phyloP scores from a whole-genome alignment of 257 asterid genomes.

The Cinchona pubescens region DNA sequence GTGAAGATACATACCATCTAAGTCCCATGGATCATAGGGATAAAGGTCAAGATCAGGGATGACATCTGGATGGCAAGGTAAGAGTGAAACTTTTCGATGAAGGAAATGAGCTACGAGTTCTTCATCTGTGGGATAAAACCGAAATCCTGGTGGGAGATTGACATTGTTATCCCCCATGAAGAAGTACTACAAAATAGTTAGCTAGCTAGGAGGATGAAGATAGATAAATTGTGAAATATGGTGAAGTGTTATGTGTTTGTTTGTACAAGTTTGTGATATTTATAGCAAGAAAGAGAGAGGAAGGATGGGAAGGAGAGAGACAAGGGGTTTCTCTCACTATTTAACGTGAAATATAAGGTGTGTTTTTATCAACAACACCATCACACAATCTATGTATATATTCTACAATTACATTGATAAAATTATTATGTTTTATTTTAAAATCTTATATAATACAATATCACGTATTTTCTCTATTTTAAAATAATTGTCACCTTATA shows the following conservation, averaged over 20 bases:
- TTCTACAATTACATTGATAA: no score
- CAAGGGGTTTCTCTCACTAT: neutral
- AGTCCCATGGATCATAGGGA: slow-evolving; percentile 96
- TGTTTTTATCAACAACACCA: slow-evolving; percentile 33
- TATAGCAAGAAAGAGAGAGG: slow-evolving; percentile 34
- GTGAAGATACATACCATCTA: slow-evolving; percentile 47
- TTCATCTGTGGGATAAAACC: slow-evolving; percentile 84
- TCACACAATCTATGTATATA: no score
- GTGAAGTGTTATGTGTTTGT: slow-evolving; percentile 2
- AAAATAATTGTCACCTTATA: no score
- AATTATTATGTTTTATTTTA: no score
- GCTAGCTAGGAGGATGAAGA: neutral
- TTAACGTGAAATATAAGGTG: slow-evolving; percentile 69
- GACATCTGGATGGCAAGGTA: slow-evolving; percentile 87
- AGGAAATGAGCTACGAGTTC: slow-evolving; percentile 96
- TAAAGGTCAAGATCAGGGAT: slow-evolving; percentile 93
- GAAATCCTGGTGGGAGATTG: slow-evolving; percentile 91
- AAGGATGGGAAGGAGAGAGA: slow-evolving; percentile 20
- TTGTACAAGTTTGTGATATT: slow-evolving; percentile 31
- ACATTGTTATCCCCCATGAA: slow-evolving; percentile 58
- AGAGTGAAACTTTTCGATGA: slow-evolving; percentile 72
- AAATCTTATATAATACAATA: no score
- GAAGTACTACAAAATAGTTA: no score
- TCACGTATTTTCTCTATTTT: no score
- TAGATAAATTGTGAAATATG: neutral